A percentile compares a stretch with the other conserved stretches of the same genome.
These are phyloP conservation scores for Pestalotiopsis sp. DNA, from an alignment of 2,329 filamentous ascomycete species.

Conservation along the genomic window DNA sequence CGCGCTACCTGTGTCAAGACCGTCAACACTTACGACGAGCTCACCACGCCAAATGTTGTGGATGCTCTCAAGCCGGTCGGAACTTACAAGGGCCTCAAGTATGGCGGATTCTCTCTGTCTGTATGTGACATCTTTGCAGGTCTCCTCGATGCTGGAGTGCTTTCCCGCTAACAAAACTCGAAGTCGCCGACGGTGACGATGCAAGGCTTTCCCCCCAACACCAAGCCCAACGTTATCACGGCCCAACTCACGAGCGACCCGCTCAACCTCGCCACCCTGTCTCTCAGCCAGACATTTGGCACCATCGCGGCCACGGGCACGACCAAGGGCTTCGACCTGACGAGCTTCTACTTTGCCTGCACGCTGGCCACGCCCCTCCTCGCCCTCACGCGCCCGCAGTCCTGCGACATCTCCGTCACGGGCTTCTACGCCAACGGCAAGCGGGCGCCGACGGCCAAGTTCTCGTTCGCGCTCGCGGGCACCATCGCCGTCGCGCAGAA, in stretches of 20 bases:
- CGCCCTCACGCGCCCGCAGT: background rate
- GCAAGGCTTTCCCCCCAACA: background rate
- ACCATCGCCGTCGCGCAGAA: background rate
- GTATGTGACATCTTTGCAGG: background rate
- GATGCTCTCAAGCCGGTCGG: background rate
- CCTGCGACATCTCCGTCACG: background rate
- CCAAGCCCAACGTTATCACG: background rate
- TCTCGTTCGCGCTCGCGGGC: background rate
- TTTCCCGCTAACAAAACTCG: background rate
- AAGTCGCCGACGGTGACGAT: background rate
- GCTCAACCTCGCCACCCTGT: background rate
- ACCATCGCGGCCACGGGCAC: background rate
- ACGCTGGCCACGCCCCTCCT: background rate
- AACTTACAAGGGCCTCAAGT: background rate
- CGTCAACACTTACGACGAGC: background rate
- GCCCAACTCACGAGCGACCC: background rate
- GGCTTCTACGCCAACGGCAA: background rate
- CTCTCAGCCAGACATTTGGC: background rate
- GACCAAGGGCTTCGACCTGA: background rate
- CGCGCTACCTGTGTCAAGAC: background rate
- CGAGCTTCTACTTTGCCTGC: background rate
- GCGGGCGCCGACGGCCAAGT: background rate
- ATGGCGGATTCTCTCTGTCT: background rate
- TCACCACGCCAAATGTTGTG: background rate
- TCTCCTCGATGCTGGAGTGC: background rate